phyloP scores from a whole-genome alignment of 805 yeast species.

The Yamadazyma tumulicola region DNA sequence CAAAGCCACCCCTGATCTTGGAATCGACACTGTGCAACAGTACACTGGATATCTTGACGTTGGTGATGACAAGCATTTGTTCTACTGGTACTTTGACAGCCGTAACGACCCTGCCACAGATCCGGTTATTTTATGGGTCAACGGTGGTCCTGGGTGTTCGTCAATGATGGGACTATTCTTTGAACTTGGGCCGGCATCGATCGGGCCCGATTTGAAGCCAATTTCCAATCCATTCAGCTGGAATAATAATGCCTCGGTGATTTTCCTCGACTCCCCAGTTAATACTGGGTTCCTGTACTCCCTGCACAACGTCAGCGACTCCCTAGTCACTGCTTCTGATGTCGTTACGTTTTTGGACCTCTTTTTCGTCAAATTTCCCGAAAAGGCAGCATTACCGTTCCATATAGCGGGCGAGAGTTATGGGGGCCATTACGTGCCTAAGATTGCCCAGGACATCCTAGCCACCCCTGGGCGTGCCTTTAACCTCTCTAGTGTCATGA shows the following conservation, averaged over 20 bases:
- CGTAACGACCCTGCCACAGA: conserved; percentile 30
- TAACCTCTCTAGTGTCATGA: conserved; percentile 68
- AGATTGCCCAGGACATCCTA: conserved; percentile 36
- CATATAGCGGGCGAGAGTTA: conserved; percentile 39
- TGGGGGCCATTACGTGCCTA: conserved; percentile 44
- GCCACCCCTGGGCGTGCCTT: conserved; percentile 30
- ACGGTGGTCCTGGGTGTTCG: conserved; percentile 32
- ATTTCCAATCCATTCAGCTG: conserved; percentile 25
- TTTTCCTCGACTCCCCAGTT: conserved; percentile 31
- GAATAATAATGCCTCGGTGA: conserved; percentile 32
- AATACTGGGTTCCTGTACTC: conserved; percentile 23
- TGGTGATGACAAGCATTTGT: conserved; percentile 45
- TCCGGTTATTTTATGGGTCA: conserved; percentile 28
- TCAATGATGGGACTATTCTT: conserved; percentile 26
- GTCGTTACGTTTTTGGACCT: conserved; percentile 26
- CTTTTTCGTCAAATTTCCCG: conserved; percentile 27
- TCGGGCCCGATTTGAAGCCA: conserved; percentile 20
- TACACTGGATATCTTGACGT: conserved; percentile 80
- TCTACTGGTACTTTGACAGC: conserved; percentile 28
- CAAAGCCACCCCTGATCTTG: conserved; percentile 49
- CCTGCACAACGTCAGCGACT: conserved; percentile 15
- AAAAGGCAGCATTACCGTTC: conserved; percentile 17
- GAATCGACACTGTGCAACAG: conserved; percentile 76
- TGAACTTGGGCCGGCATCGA: conserved; percentile 26
- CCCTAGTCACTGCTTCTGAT: conserved; percentile 9